Conservation (phyloP, 257 asterid species). For the Nicotiana tabacum region DNA sequence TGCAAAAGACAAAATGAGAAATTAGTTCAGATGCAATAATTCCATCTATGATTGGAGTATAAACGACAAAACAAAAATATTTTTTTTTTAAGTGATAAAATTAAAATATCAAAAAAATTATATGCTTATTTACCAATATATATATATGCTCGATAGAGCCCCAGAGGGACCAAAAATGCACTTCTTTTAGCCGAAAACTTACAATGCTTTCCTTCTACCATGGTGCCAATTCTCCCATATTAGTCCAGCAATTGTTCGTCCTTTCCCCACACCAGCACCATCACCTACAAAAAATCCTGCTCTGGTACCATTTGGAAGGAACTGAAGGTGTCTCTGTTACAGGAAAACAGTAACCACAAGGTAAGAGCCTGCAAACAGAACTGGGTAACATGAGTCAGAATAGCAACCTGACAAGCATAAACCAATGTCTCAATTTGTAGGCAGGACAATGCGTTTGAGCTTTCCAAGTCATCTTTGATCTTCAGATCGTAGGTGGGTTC, state of each 20-base stretch:
- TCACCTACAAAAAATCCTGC: constrained; percentile 99
- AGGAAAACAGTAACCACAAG: constrained; percentile 16
- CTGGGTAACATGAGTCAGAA: constrained; percentile 4
- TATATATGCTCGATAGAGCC: too few species aligned
- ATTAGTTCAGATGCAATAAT: too few species aligned
- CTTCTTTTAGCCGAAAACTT: constrained; percentile 27
- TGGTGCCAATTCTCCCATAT: constrained; percentile 98
- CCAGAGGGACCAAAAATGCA: background rate
- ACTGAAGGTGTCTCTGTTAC: constrained; percentile 88
- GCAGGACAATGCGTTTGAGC: constrained; percentile 78
- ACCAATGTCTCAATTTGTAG: constrained; percentile 96
- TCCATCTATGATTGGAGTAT: too few species aligned
- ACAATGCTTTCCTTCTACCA: constrained; percentile 85
- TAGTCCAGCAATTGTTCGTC: constrained; percentile 93
- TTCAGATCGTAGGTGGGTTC: constrained; percentile 81
- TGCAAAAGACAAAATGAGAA: too few species aligned
- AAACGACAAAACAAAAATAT: too few species aligned
- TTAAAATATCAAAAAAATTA: too few species aligned
- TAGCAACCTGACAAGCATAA: constrained; percentile 91
- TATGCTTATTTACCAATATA: too few species aligned
- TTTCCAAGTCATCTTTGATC: constrained; percentile 70
- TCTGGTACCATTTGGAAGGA: constrained; percentile 75
- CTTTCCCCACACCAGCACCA: constrained; percentile 99
- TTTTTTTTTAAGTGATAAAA: too few species aligned
- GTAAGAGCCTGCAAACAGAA: constrained; percentile 17